Percentiles rank a stretch among this genome's conserved stretches.
Evolutionary conservation across 2,329 filamentous ascomycete species (phyloP).

Genomic region (Tothia fuscella): DNA sequence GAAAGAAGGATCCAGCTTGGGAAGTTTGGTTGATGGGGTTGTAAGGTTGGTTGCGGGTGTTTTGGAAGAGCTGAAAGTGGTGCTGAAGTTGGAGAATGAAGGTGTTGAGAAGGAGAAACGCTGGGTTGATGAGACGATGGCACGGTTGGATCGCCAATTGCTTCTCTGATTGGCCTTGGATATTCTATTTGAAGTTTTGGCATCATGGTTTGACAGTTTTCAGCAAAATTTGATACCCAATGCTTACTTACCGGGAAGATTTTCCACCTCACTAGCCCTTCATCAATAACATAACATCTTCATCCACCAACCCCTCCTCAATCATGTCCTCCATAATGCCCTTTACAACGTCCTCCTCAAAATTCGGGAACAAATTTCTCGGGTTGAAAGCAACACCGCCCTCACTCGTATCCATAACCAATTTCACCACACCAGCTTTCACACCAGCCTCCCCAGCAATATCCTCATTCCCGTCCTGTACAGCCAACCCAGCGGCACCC

Average conservation of each 20-base stretch:
- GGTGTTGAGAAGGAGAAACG: slow-evolving; percentile 22
- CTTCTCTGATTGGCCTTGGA: too few species aligned
- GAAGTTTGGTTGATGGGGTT: slow-evolving; percentile 24
- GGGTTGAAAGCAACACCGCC: background rate
- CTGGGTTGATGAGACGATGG: slow-evolving; percentile 21
- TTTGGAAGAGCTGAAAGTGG: slow-evolving; percentile 22
- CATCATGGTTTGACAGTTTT: too few species aligned
- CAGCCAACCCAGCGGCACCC: slow-evolving; percentile 2
- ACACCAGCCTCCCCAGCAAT: background rate
- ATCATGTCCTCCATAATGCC: slow-evolving; percentile 5
- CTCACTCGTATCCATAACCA: background rate
- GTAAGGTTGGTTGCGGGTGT: slow-evolving; percentile 21
- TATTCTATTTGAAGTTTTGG: too few species aligned
- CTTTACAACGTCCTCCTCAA: background rate
- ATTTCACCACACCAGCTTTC: background rate
- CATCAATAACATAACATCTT: too few species aligned
- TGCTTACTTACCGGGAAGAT: too few species aligned
- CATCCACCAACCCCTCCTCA: slow-evolving; percentile 7
- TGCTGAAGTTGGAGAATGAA: slow-evolving; percentile 22
- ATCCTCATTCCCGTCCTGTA: slow-evolving; percentile 6
- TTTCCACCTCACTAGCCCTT: too few species aligned
- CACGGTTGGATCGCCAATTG: too few species aligned
- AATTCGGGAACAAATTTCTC: background rate
- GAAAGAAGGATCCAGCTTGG: slow-evolving; percentile 16
- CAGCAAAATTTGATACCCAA: too few species aligned